Percentiles rank a stretch among this genome's conserved stretches.
Evolutionary conservation across 2,329 filamentous ascomycete species (phyloP).

Genomic region (Celoporthe dispersa): DNA sequence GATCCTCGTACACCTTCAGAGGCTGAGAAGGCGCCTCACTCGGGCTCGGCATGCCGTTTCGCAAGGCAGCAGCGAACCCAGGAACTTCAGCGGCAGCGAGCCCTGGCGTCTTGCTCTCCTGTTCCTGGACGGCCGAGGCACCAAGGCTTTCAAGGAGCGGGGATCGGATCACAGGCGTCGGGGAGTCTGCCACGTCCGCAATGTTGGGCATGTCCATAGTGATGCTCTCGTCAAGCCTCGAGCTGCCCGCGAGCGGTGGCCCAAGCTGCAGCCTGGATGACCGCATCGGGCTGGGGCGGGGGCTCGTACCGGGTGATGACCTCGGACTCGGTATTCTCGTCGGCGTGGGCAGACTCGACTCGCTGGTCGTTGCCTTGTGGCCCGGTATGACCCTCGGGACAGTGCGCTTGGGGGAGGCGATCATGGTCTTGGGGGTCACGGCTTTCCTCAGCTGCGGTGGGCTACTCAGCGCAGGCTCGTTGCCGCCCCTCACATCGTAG

Average conservation of each 20-base stretch:
- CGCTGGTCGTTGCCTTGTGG: constrained; percentile 55
- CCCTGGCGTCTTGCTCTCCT: neutral
- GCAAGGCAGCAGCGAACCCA: neutral
- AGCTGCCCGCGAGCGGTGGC: constrained; percentile 43
- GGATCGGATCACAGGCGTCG: constrained; percentile 16
- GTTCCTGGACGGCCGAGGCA: neutral
- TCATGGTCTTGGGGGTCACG: constrained; percentile 55
- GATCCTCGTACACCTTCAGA: constrained; percentile 67
- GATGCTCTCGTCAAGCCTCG: constrained; percentile 57
- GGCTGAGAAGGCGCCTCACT: constrained; percentile 41
- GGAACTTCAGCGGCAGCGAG: constrained; percentile 18
- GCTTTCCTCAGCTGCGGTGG: constrained; percentile 45
- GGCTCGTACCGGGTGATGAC: constrained; percentile 44
- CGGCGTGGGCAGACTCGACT: constrained; percentile 55
- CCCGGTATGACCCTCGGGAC: constrained; percentile 51
- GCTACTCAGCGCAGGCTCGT: constrained; percentile 17
- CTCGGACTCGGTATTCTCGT: constrained; percentile 42
- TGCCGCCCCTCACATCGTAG: constrained; percentile 59
- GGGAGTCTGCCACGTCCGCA: constrained; percentile 34
- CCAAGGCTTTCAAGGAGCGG: constrained; percentile 17
- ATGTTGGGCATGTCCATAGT: constrained; percentile 57
- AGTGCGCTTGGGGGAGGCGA: constrained; percentile 57
- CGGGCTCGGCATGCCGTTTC: constrained; percentile 10
- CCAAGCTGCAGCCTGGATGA: constrained; percentile 30
- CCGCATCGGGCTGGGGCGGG: constrained; percentile 5